Conservation (phyloP, 2,329 filamentous ascomycete genomes). For the Cladophialophora carrionii region DNA sequence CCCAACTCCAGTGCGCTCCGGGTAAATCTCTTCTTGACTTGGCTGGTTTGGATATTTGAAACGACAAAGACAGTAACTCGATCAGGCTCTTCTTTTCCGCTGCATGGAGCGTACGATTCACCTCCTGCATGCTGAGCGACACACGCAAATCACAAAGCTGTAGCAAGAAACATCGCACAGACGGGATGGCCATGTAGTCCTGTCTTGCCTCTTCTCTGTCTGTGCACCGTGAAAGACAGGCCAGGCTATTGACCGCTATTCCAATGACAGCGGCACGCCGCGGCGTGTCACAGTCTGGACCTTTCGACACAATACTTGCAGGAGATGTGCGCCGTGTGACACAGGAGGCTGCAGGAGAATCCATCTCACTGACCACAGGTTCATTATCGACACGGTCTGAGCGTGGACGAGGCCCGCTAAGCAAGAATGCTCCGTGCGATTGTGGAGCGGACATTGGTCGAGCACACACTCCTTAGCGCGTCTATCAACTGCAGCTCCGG, state of each 20-base stretch:
- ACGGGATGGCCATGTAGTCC: not conserved
- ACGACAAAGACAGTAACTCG: conserved; percentile 8
- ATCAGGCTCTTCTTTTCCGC: conserved; percentile 9
- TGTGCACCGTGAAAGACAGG: conserved; percentile 25
- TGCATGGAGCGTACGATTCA: not conserved
- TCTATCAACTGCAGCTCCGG: conserved; percentile 24
- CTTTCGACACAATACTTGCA: conserved; percentile 20
- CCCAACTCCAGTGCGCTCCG: conserved; percentile 6
- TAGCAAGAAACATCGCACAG: not conserved
- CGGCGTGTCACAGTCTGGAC: conserved; percentile 15
- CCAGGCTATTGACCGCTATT: conserved; percentile 33
- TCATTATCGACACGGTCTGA: conserved; percentile 17
- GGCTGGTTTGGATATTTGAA: conserved; percentile 5
- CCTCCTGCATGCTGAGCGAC: conserved; percentile 3
- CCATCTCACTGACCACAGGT: conserved; percentile 14
- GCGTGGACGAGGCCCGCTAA: conserved; percentile 21
- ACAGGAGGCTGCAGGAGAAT: conserved; percentile 17
- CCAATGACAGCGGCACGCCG: conserved; percentile 14
- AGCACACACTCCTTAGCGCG: conserved; percentile 14
- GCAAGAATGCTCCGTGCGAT: conserved; percentile 18
- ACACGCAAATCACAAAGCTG: conserved; percentile 1
- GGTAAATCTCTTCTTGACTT: not conserved
- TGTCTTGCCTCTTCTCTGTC: conserved; percentile 16
- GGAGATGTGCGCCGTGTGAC: conserved; percentile 26
- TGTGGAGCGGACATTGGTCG: conserved; percentile 12